Conservation (phyloP, 1,284 basidiomycete species). For the Heterobasidion occidentale region DNA sequence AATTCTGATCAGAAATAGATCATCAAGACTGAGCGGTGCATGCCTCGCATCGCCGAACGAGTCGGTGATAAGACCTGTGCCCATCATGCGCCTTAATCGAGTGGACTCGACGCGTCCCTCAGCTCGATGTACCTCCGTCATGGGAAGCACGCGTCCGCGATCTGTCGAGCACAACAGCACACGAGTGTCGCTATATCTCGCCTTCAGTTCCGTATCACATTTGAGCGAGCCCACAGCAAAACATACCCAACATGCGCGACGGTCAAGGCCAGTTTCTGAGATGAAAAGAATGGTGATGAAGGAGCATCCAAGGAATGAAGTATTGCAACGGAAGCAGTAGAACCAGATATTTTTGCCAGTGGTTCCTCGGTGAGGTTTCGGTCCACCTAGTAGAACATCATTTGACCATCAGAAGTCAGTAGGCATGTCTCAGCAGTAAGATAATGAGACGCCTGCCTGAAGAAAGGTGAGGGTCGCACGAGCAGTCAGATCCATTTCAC, state of each 20-base stretch:
- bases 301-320: constrained; percentile 80
- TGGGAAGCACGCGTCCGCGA: constrained; percentile 64
- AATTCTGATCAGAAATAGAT: not conserved
- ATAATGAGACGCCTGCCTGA: constrained; percentile 44
- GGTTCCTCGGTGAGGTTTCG: constrained; percentile 52
- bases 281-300: constrained; percentile 70
- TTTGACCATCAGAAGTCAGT: not conserved
- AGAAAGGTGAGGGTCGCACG: constrained; percentile 82
- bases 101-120: constrained; percentile 83
- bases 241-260: constrained; percentile 89
- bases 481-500: constrained; percentile 71
- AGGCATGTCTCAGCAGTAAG: not conserved
- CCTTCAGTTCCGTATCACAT: not conserved
- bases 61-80: constrained; percentile 84
- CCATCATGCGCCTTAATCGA: constrained; percentile 85
- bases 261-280: constrained; percentile 65
- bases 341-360: constrained; percentile 67
- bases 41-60: constrained; percentile 91
- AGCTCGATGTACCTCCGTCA: constrained; percentile 92
- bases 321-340: constrained; percentile 85
- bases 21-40: constrained; percentile 9
- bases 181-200: constrained; percentile 69
- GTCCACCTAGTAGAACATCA: constrained; percentile 36
- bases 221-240: not conserved
- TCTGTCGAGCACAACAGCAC: constrained; percentile 75